Percentiles rank a stretch among this genome's conserved stretches.
phyloP scores from a whole-genome alignment of 106 monocot species.

The Apostasia ramifera region DNA sequence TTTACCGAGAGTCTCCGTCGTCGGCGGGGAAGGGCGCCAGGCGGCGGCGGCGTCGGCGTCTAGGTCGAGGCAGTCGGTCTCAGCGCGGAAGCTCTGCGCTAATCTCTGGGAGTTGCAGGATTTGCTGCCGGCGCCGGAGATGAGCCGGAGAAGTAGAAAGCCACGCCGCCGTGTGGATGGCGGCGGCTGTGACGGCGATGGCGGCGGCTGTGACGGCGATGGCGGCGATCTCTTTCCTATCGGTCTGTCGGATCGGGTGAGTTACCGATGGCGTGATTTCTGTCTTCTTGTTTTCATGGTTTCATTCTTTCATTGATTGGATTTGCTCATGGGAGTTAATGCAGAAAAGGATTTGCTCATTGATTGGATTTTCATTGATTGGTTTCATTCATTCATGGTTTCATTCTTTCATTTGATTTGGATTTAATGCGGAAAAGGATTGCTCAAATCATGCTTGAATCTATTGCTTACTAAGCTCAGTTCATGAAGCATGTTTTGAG shows the following conservation, averaged over 20 bases:
- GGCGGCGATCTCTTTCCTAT: background rate
- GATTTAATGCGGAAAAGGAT: too few species aligned
- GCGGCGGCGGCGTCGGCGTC: background rate
- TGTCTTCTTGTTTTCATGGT: background rate
- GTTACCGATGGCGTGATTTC: background rate
- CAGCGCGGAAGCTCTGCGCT: constrained; percentile 22
- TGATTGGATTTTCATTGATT: background rate
- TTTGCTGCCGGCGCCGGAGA: background rate
- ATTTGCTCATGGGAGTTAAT: background rate
- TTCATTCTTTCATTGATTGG: background rate
- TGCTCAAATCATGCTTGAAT: too few species aligned
- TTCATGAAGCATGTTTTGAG: too few species aligned
- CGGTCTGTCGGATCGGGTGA: background rate
- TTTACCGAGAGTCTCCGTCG: background rate
- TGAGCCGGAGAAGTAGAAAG: background rate
- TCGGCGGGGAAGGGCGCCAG: background rate
- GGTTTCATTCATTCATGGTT: background rate
- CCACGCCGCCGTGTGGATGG: background rate
- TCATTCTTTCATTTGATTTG: background rate
- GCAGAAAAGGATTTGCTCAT: background rate
- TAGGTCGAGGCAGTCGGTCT: constrained; percentile 2
- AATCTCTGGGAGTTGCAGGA: constrained; percentile 21
- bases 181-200: background rate
- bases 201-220: background rate
- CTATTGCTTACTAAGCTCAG: too few species aligned